Conservation (phyloP, 2,329 filamentous ascomycete species). For the Ascochyta clinopodiicola region DNA sequence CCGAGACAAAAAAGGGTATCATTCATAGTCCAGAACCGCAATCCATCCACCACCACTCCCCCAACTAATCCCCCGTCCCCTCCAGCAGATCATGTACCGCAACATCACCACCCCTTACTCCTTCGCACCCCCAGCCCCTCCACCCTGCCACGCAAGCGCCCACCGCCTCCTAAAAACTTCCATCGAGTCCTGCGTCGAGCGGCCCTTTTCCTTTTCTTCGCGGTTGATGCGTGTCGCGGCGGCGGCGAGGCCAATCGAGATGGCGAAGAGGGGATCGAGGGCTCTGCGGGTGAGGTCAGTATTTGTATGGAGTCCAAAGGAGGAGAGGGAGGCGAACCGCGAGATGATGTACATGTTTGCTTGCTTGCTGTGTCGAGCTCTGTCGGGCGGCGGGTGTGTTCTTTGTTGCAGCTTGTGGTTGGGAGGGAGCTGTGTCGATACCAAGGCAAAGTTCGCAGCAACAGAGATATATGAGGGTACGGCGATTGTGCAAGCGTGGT, state of each 20-base stretch:
- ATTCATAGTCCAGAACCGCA: neutral
- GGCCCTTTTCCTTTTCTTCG: conserved; percentile 57
- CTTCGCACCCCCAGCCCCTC: neutral
- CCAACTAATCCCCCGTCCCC: too few species aligned
- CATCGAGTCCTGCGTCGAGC: conserved; percentile 46
- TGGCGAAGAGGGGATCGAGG: conserved; percentile 58
- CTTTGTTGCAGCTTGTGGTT: neutral
- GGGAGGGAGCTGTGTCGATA: neutral
- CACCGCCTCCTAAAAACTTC: conserved; percentile 51
- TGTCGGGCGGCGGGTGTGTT: neutral
- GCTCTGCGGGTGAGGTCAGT: conserved; percentile 37
- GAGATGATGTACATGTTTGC: conserved; percentile 15
- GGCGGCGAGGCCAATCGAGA: conserved; percentile 55
- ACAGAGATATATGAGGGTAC: neutral
- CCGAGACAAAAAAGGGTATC: conserved; percentile 16
- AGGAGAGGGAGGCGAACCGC: neutral
- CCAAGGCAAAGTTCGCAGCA: neutral
- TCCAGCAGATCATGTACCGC: too few species aligned
- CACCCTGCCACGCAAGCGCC: conserved; percentile 37
- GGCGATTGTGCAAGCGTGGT: neutral
- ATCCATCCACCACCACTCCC: neutral
- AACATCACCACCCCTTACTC: too few species aligned
- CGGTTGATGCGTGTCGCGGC: conserved; percentile 51
- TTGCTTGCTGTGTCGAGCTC: neutral
- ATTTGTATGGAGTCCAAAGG: neutral